phyloP scores from a whole-genome alignment of 2,329 filamentous ascomycete species.

The Acrocalymma vagum region DNA sequence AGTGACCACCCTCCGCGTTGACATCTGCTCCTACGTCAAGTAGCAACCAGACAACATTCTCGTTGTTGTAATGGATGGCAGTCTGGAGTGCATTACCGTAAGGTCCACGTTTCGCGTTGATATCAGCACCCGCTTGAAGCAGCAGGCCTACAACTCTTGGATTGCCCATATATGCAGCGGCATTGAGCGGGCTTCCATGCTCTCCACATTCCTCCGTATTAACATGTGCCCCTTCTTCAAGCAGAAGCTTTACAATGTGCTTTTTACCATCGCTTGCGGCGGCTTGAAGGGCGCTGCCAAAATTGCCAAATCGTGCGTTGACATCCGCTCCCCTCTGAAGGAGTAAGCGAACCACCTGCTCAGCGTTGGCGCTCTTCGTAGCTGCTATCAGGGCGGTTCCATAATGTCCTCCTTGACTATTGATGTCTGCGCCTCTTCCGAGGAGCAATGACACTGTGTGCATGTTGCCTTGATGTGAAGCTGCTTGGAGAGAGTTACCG shows the following conservation, averaged over 20 bases:
- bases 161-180: constrained; percentile 23
- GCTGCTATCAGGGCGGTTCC: constrained; percentile 1
- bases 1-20: constrained; percentile 22
- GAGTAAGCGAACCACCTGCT: constrained; percentile 17
- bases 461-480: constrained; percentile 1
- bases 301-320: constrained; percentile 24
- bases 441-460: background rate
- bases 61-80: constrained; percentile 18
- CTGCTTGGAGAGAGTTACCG: constrained; percentile 3
- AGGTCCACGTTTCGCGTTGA: constrained; percentile 14
- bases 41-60: constrained; percentile 25
- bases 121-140: constrained; percentile 21
- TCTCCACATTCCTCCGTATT: constrained; percentile 23
- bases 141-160: constrained; percentile 15
- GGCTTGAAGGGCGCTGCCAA: constrained; percentile 19
- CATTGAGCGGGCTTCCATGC: constrained; percentile 23
- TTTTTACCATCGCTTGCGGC: constrained; percentile 15
- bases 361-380: constrained; percentile 16
- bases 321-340: constrained; percentile 25
- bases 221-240: constrained; percentile 24
- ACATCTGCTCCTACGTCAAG: constrained; percentile 31
- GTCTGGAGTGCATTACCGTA: constrained; percentile 23
- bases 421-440: background rate
- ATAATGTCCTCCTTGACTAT: constrained; percentile 2
- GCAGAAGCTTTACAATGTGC: constrained; percentile 17